Evolutionary conservation across 805 yeast genomes (phyloP), one percentile per base, ranked within the genome.

Genomic region (Candida xiaguanensis): DNA sequence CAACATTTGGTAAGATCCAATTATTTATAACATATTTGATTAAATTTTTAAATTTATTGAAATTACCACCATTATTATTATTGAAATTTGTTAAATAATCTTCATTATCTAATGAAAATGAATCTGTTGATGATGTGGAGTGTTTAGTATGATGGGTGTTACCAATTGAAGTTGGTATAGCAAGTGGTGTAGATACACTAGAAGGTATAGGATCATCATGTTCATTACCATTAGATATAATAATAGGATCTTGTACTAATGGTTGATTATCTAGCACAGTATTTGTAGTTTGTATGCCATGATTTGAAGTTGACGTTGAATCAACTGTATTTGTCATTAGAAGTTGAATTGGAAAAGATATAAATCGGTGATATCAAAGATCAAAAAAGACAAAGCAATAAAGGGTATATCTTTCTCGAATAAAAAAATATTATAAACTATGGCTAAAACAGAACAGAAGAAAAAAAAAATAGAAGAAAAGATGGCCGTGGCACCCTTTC

Each of bases 1-100:
- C 95, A 11, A 63, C 46, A 51, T 80, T 75, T 16, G 65, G 63
- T 6, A 32, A 16, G 13, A 42, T 37, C 37, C 40, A 45, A 28
- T 31, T 17, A 14, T 36, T 15, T 15, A 36, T 36, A 9, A 35
- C 22, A n/a, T 12, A 11, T 13, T 20, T 18, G 7, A 34, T 20
- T 2, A 24, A 4, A 2, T 4, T 11, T 33, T 27, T 38, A 4
- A 32, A 4, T 22, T 38, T 38, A 16, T 23, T 25, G 4, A 38
- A 14, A 3, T 25, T 14, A 14, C 19, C 17, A 11, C 2, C 11
- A 30, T 29, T 22, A 9, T 3, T 3, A 4, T 4, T 28, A 17
- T 18, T 31, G 30, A 30, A 30, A 14, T 4, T 16, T 13, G 29
- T 30, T n/a, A 14, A 16, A 31, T 31, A 18, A 26, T 24, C 22